A percentile compares a stretch with the other conserved stretches of the same genome.
These are phyloP conservation scores for Taphrina wiesneri DNA, from an alignment of 1,139 yeast species.

Conservation along the genomic window DNA sequence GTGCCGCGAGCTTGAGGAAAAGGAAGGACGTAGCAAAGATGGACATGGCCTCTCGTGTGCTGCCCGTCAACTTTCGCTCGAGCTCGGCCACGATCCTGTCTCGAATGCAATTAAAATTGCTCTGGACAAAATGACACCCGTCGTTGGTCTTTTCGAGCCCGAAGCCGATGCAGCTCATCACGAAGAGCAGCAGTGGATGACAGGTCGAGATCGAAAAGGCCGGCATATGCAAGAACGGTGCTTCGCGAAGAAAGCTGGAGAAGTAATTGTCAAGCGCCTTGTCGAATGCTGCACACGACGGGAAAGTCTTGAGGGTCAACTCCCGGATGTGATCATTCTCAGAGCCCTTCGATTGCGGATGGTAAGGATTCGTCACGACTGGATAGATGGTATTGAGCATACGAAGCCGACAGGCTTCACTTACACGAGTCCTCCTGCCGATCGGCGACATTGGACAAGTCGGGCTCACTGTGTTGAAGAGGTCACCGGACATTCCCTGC, in stretches of 20 bases:
- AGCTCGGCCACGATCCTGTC: slow-evolving; percentile 25
- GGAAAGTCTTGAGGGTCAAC: slow-evolving; percentile 12
- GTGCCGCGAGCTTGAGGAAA: slow-evolving; percentile 29
- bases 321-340: background rate
- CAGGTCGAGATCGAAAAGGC: slow-evolving; percentile 29
- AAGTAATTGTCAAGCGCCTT: slow-evolving; percentile 27
- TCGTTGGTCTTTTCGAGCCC: slow-evolving; percentile 11
- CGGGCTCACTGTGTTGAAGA: slow-evolving; percentile 4
- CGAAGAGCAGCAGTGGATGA: slow-evolving; percentile 14
- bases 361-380: slow-evolving; percentile 10
- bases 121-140: slow-evolving; percentile 22
- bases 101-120: slow-evolving; percentile 22
- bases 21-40: slow-evolving; percentile 27
- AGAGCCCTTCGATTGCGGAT: slow-evolving; percentile 10
- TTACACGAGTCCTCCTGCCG: slow-evolving; percentile 18
- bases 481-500: slow-evolving; percentile 26
- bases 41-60: slow-evolving; percentile 25
- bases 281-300: slow-evolving; percentile 22
- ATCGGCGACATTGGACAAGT: slow-evolving; percentile 5
- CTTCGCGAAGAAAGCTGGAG: slow-evolving; percentile 11
- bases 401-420: slow-evolving; percentile 31
- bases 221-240: slow-evolving; percentile 26
- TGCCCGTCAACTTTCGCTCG: slow-evolving; percentile 21
- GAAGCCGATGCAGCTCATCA: slow-evolving; percentile 27
- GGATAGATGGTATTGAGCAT: slow-evolving; percentile 25